Evolutionary conservation across 768 basidiomycete species (phyloP).

Genomic region (Symmetrospora coprosmae): DNA sequence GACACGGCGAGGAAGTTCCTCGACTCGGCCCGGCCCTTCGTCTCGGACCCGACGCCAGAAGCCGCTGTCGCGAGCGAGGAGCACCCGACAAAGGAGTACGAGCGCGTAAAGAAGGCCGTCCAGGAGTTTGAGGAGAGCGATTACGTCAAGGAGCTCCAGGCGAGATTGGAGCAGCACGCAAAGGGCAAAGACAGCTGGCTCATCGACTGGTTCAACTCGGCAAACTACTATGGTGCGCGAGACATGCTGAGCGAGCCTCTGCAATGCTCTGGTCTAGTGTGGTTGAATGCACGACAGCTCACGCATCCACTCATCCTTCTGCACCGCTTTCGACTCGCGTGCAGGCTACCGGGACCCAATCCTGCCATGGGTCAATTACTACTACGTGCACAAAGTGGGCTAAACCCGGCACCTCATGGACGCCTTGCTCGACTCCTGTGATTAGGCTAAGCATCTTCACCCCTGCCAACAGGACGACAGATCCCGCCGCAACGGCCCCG

Average conservation of each 20-base stretch:
- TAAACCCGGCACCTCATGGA: no score
- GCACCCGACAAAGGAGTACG: conserved; percentile 41
- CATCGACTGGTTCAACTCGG: conserved; percentile 97
- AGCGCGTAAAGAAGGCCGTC: conserved; percentile 40
- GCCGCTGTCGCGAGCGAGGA: conserved; percentile 11
- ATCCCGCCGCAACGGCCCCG: conserved; percentile 25
- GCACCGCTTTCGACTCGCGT: no score
- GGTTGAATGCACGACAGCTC: conserved; percentile 1
- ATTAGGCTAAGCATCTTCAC: conserved; percentile 66
- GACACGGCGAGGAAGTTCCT: conserved; percentile 3
- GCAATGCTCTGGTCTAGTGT: conserved; percentile 9
- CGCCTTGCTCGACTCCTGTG: conserved; percentile 60
- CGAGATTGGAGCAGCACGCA: conserved; percentile 61
- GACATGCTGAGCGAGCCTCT: conserved; percentile 15
- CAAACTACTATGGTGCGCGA: conserved; percentile 45
- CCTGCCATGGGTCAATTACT: conserved; percentile 86
- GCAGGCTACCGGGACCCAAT: conserved; percentile 80
- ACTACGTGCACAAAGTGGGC: conserved; percentile 73
- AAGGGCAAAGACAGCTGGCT: conserved; percentile 58
- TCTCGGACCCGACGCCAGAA: neutral
- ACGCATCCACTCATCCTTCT: conserved; percentile 37
- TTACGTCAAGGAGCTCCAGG: conserved; percentile 58
- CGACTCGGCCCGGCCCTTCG: conserved; percentile 1
- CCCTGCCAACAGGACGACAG: conserved; percentile 52
- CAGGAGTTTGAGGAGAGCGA: conserved; percentile 56